Evolutionary conservation across 768 basidiomycete genomes (phyloP).

Genomic region (Amanita thiersii): DNA sequence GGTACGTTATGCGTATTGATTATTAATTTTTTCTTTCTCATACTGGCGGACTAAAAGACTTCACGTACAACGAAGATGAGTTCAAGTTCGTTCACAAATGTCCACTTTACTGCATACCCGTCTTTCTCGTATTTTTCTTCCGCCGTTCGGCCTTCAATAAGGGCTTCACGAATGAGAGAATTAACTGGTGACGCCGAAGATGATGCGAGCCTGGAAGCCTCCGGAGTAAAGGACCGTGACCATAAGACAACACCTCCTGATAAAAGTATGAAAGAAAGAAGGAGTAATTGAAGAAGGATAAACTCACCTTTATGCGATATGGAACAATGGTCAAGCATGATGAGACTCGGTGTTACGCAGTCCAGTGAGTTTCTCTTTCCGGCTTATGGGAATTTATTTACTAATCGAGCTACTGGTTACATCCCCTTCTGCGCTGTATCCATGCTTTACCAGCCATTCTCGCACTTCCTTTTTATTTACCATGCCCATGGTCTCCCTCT

Average conservation of each 20-base stretch:
- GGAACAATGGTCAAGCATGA: slow-evolving; percentile 92
- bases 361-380: no score
- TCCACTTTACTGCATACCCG: slow-evolving; percentile 91
- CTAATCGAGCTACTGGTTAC: no score
- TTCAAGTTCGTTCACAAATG: slow-evolving; percentile 90
- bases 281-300: not conserved
- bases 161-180: slow-evolving; percentile 79
- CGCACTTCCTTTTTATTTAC: slow-evolving; percentile 75
- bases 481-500: slow-evolving; percentile 41
- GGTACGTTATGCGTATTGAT: slow-evolving; percentile 8
- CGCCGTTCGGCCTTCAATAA: slow-evolving; percentile 82
- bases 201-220: slow-evolving; percentile 59
- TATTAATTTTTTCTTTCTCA: no score
- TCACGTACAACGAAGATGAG: slow-evolving; percentile 88
- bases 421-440: not conserved
- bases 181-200: slow-evolving; percentile 80
- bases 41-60: not conserved
- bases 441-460: slow-evolving; percentile 67
- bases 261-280: slow-evolving; percentile 9
- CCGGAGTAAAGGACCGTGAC: slow-evolving; percentile 92
- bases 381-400: slow-evolving; percentile 3
- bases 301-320: slow-evolving; percentile 83
- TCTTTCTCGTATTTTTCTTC: slow-evolving; percentile 89
- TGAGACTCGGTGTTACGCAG: not conserved
- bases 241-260: slow-evolving; percentile 89